Conservation (phyloP, 305 asterid species). For the Fraxinus floribunda region DNA sequence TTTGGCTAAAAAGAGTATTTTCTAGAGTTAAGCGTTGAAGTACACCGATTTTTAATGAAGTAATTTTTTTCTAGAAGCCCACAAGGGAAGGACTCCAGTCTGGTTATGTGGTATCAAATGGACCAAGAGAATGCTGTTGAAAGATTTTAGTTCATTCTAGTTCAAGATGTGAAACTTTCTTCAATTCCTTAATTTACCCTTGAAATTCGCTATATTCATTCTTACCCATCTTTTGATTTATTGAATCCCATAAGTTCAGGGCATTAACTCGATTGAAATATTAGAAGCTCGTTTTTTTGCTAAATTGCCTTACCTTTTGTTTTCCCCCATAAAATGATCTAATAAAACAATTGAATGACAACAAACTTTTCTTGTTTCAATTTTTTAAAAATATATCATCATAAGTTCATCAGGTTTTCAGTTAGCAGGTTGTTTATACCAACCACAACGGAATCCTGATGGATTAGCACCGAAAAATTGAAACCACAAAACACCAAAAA, state of each 20-base stretch:
- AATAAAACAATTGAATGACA: not conserved
- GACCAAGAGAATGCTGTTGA: not conserved
- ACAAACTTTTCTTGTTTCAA: not conserved
- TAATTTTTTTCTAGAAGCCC: not conserved
- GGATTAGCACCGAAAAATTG: not conserved
- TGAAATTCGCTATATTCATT: not conserved
- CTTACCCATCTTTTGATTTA: not conserved
- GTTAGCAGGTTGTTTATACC: not conserved
- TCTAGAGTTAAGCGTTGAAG: not conserved
- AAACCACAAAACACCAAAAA: not conserved
- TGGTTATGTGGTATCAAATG: not conserved
- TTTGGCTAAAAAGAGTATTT: not conserved
- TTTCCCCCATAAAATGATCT: not conserved
- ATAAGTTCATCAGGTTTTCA: not conserved
- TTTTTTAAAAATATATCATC: too few species aligned
- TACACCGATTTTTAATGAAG: not conserved
- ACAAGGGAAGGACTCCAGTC: not conserved
- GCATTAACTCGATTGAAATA: not conserved
- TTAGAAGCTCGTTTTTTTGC: not conserved
- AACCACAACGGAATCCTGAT: not conserved
- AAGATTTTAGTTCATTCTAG: not conserved
- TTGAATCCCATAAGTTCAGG: not conserved
- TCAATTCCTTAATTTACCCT: not conserved
- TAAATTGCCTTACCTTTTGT: not conserved
- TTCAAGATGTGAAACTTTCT: not conserved